These are phyloP conservation scores for Bombardia bombarda DNA, from an alignment of 495 filamentous ascomycete genomes.

Conservation along the genomic window DNA sequence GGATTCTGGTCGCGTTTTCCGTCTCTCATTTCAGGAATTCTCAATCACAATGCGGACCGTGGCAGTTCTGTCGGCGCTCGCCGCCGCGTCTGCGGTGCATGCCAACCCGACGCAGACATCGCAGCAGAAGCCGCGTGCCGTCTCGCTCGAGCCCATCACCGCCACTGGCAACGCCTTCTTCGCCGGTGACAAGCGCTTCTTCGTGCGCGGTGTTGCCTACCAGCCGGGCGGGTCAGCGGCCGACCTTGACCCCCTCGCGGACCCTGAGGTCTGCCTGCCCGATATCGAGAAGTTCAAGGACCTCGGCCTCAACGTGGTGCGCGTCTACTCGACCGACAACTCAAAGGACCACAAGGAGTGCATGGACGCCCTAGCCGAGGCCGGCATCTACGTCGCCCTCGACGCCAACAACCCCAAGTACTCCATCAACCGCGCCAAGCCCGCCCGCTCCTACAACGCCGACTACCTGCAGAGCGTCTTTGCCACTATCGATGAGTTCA, in stretches of 20 bases:
- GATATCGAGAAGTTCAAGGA: constrained; percentile 82
- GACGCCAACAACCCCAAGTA: constrained; percentile 52
- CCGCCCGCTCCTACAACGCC: constrained; percentile 77
- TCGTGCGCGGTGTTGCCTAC: constrained; percentile 93
- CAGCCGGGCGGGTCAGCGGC: constrained; percentile 74
- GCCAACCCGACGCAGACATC: constrained; percentile 46
- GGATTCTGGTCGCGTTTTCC: background rate
- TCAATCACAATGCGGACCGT: constrained; percentile 46
- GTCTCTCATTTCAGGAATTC: background rate
- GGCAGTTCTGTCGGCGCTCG: constrained; percentile 40
- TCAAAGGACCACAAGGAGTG: constrained; percentile 74
- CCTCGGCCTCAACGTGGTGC: constrained; percentile 84
- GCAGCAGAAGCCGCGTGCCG: constrained; percentile 44
- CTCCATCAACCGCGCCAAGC: constrained; percentile 36
- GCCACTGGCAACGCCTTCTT: constrained; percentile 65
- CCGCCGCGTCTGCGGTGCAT: constrained; percentile 45
- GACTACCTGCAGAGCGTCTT: constrained; percentile 91
- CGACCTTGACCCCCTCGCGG: constrained; percentile 75
- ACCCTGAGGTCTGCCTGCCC: constrained; percentile 62
- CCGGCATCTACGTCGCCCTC: constrained; percentile 87
- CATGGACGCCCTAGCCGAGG: constrained; percentile 74
- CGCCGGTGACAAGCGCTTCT: constrained; percentile 75
- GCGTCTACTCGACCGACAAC: constrained; percentile 93
- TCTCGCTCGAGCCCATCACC: constrained; percentile 31
- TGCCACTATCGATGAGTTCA: constrained; percentile 85